phyloP scores from a whole-genome alignment of 495 filamentous ascomycete species.

The Trichocladium antarcticum region DNA sequence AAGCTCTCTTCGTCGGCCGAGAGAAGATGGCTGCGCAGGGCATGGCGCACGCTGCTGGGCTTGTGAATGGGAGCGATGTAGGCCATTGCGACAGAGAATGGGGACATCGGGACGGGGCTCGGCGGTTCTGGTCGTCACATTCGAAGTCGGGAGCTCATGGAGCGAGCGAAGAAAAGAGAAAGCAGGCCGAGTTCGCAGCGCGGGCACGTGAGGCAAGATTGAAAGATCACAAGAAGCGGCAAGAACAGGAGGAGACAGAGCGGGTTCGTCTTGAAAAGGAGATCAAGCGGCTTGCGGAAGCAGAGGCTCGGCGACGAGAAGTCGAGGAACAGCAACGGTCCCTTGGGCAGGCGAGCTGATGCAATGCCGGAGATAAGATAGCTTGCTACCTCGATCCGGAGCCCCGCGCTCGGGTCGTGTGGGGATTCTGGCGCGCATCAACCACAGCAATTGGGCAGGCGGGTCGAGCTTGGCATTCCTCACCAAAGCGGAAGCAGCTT shows the following conservation, averaged over 20 bases:
- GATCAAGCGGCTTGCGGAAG: slow-evolving; percentile 21
- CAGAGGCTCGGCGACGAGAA: slow-evolving; percentile 33
- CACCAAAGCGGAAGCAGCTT: too few relatives aligned
- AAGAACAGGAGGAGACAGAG: slow-evolving; percentile 30
- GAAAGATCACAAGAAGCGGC: slow-evolving; percentile 12
- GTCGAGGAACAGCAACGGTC: slow-evolving; percentile 38
- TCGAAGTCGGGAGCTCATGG: slow-evolving; percentile 2
- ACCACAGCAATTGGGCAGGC: background rate
- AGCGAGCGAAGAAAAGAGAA: slow-evolving; percentile 37
- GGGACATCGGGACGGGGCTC: background rate
- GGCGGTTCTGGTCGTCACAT: slow-evolving; percentile 10
- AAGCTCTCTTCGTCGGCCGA: slow-evolving; percentile 64
- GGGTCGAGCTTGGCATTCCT: background rate
- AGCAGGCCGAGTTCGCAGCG: slow-evolving; percentile 22
- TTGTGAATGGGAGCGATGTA: slow-evolving; percentile 91
- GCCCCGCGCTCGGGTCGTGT: slow-evolving; percentile 15
- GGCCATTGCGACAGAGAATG: slow-evolving; percentile 50
- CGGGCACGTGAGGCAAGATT: slow-evolving; percentile 25
- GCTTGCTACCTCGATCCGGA: background rate
- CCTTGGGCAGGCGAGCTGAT: background rate
- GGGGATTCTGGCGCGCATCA: background rate
- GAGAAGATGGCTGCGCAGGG: slow-evolving; percentile 67
- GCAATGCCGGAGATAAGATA: slow-evolving; percentile 15
- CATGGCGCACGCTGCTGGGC: slow-evolving; percentile 81
- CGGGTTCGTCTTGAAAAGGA: slow-evolving; percentile 16